Percentiles rank a stretch among this genome's conserved stretches.
Evolutionary conservation across 2,329 filamentous ascomycete species (phyloP).

Genomic region (Hypocrella siamensis): DNA sequence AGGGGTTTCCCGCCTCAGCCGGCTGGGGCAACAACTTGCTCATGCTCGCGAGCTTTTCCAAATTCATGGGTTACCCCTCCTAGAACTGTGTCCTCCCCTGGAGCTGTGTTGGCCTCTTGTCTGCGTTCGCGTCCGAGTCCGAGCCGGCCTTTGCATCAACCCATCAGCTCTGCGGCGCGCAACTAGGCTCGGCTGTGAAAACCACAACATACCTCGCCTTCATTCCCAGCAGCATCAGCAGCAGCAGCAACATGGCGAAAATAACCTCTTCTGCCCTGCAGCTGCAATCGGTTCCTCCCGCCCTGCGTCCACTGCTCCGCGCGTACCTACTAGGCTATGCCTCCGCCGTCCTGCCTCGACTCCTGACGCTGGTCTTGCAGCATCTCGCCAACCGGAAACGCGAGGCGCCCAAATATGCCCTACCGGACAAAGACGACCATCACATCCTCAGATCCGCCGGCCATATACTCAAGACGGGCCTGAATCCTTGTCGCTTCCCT

Average conservation of each 20-base stretch:
- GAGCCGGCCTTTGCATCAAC: neutral
- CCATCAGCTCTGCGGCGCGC: neutral
- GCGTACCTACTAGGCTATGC: slow-evolving; percentile 47
- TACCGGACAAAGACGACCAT: slow-evolving; percentile 11
- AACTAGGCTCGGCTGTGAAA: too few species aligned
- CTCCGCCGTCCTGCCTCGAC: slow-evolving; percentile 39
- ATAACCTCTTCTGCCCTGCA: slow-evolving; percentile 2
- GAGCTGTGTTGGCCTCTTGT: too few species aligned
- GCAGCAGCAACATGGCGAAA: too few species aligned
- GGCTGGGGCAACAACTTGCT: too few species aligned
- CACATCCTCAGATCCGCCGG: slow-evolving; percentile 16
- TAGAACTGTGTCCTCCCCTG: too few species aligned
- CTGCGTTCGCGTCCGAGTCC: neutral
- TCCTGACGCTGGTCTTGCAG: slow-evolving; percentile 38
- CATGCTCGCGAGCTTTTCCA: too few species aligned
- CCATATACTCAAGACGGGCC: slow-evolving; percentile 31
- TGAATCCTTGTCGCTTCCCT: slow-evolving; percentile 42
- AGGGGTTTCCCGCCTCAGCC: too few species aligned
- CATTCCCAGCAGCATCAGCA: too few species aligned
- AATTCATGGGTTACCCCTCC: too few species aligned
- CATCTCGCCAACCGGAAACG: slow-evolving; percentile 24
- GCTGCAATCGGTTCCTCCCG: slow-evolving; percentile 25
- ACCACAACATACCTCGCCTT: too few species aligned
- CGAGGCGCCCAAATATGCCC: slow-evolving; percentile 12
- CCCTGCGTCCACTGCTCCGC: slow-evolving; percentile 38